phyloP scores from a whole-genome alignment of 2,329 filamentous ascomycete genomes.

The Monilinia fructicola region DNA sequence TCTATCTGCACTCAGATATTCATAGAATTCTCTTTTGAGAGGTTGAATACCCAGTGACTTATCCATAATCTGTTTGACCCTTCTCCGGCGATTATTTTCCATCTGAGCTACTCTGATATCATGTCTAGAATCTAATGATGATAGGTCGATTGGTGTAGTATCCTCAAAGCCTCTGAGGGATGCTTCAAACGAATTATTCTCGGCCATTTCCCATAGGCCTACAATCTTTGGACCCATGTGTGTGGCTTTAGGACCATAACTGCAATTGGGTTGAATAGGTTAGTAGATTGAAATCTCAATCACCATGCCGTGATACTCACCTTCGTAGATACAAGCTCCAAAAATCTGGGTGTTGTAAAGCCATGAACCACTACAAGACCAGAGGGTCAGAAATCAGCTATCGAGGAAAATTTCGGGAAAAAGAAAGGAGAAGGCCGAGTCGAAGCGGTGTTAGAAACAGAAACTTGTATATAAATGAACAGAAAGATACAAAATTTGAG shows the following conservation, averaged over 20 bases:
- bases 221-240: constrained; percentile 6
- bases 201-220: background rate
- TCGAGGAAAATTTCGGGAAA: too few relatives aligned
- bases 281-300: background rate
- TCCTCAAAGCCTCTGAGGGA: background rate
- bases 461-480: too few relatives aligned
- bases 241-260: background rate
- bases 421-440: too few relatives aligned
- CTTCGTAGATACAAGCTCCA: background rate
- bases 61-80: background rate
- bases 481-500: too few relatives aligned
- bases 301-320: background rate
- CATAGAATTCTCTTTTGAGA: too few relatives aligned
- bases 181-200: background rate
- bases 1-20: background rate
- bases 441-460: too few relatives aligned
- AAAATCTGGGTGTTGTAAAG: background rate
- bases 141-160: background rate
- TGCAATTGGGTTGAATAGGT: background rate
- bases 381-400: too few relatives aligned
- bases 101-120: background rate
- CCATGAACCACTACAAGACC: background rate
- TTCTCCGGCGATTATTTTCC: background rate
- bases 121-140: too few relatives aligned
- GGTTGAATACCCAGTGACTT: background rate